A percentile compares a stretch with the other conserved stretches of the same genome.
Evolutionary conservation across 192 early-diverging fungal species (phyloP).

Genomic region (Backusella morwellensis): DNA sequence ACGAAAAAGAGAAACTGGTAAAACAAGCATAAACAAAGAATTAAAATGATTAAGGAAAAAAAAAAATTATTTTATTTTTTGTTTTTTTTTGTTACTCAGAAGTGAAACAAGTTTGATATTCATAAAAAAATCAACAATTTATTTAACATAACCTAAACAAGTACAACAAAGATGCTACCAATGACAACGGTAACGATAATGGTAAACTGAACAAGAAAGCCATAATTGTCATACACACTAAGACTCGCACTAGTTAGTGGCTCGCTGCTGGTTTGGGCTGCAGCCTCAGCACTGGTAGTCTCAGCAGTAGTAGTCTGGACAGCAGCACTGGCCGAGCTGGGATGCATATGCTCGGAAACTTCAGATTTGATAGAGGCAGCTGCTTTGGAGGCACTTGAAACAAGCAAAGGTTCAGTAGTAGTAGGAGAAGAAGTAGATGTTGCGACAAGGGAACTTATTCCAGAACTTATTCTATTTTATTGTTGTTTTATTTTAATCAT

Average conservation of each 20-base stretch:
- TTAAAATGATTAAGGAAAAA: neutral
- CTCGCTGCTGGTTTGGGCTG: neutral
- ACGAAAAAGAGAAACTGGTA: neutral
- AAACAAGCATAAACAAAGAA: neutral
- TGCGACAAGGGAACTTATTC: neutral
- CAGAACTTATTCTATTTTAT: neutral
- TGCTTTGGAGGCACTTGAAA: neutral
- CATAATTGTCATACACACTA: neutral
- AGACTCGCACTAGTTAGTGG: neutral
- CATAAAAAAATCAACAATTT: neutral
- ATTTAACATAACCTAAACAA: neutral
- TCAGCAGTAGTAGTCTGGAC: neutral
- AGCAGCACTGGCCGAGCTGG: neutral
- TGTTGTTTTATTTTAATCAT: neutral
- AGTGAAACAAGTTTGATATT: neutral
- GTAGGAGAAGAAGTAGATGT: neutral
- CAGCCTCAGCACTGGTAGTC: neutral
- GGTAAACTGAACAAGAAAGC: constrained; percentile 7
- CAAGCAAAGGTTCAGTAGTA: neutral
- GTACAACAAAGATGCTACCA: constrained; percentile 10
- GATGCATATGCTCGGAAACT: no score
- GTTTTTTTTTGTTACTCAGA: neutral
- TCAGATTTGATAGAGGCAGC: neutral
- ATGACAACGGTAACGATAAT: neutral
- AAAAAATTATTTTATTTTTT: neutral